Evolutionary conservation across 129 eudicot species (phyloP).

Genomic region (Heracleum sosnowskyi): DNA sequence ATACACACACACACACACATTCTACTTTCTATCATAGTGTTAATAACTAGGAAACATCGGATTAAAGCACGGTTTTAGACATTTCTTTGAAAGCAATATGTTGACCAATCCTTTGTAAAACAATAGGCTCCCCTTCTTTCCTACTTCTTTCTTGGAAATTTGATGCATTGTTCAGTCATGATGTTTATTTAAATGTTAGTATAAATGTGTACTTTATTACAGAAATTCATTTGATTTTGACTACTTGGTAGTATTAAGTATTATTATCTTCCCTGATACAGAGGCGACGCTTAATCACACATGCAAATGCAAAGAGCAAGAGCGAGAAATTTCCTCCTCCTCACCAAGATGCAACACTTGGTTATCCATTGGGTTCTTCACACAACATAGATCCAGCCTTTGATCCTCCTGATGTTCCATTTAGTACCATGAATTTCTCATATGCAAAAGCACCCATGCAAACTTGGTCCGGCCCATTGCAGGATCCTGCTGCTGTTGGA

Average conservation of each 20-base stretch:
- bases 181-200: not conserved
- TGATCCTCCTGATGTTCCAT: conserved; percentile 84
- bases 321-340: conserved; percentile 97
- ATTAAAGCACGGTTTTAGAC: not conserved
- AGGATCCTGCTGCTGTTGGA: conserved; percentile 49
- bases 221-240: not conserved
- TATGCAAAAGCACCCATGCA: conserved; percentile 61
- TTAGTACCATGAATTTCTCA: conserved; percentile 67
- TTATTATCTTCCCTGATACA: conserved; percentile 20
- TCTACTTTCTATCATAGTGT: not conserved
- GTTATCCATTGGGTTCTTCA: conserved; percentile 56
- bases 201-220: not conserved
- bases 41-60: not conserved
- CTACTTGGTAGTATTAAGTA: not conserved
- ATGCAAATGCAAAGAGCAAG: conserved; percentile 92
- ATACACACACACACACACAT: not conserved
- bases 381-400: conserved; percentile 53
- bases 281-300: conserved; percentile 82
- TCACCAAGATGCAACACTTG: conserved; percentile 80
- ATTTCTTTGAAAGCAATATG: not conserved
- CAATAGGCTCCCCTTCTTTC: not conserved
- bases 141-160: not conserved
- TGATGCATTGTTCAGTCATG: not conserved
- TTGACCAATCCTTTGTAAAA: not conserved
- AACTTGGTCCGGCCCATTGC: conserved; percentile 95